Base-by-base conservation (phyloP, 129 eudicot genomes). In the Artemisia argyi region DNA sequence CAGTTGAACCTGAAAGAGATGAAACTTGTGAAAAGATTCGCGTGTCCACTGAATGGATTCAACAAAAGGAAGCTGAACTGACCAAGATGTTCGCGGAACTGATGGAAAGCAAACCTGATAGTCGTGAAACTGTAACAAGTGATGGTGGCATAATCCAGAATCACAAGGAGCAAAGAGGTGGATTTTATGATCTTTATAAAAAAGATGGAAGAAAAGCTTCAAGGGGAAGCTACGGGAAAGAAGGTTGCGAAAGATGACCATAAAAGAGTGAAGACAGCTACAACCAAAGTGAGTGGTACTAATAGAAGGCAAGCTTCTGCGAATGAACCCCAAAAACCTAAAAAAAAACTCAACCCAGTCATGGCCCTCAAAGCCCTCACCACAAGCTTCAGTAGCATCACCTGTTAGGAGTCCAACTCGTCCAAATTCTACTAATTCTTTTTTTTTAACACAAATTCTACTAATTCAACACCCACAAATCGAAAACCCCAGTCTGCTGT, bases 351-450 rank as follows among this genome's bases (percentile, higher is more conserved):
- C 78, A 0, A 59, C 80, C 56, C 82, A 55, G 22, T 90, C 98
- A 68, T 94, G 96, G 98, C 97, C 97, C 8, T 83, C 96, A 62
- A 78, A 85, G 59, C 97, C 93, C 71, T 84, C 89, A 55, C 65
- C 78, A 35, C 62, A 86, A 64, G 79, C 97, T 15, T 18, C 68
- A 16, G 15, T 22, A 39, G 68, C 26, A 17, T 63, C 68, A 63
- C 52, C 52, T 35, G 85, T 86, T 51, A 82, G 79, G 75, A 83
- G 86, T 55, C 81, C 86, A 44, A 30, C 69, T 16, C 71, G 78
- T 5, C 60, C 79, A 69, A 51, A 84, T 46, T 76, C 85, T 68
- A n/a, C n/a, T n/a, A n/a, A n/a, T n/a, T n/a, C n/a, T n/a, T n/a
- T n/a, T n/a, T n/a, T n/a, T n/a, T n/a, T n/a, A n/a, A n/a, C n/a